phyloP scores from a whole-genome alignment of 441 rosid genomes.

The Kokia cookei region DNA sequence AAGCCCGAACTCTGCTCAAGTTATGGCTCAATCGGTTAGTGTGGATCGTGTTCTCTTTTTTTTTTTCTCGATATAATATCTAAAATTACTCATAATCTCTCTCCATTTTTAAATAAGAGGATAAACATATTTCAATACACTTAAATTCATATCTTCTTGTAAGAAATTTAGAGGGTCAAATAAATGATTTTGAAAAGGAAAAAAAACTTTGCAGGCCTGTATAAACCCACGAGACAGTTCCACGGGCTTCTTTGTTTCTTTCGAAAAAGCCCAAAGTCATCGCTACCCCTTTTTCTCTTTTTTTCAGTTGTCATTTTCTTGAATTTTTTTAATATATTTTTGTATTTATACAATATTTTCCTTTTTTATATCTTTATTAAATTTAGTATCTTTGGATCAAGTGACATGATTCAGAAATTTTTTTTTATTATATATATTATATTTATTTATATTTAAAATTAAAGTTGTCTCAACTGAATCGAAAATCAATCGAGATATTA shows the following conservation, averaged over 20 bases:
- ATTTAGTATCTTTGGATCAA: no score
- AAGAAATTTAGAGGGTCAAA: no score
- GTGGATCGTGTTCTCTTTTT: accelerated
- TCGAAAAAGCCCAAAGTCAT: slow-evolving; percentile 20
- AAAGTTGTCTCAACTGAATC: no score
- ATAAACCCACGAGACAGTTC: slow-evolving; percentile 18
- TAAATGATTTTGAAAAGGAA: neutral
- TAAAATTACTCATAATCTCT: accelerated
- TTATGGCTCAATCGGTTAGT: no score
- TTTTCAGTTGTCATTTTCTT: slow-evolving; percentile 23
- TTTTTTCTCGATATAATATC: accelerated
- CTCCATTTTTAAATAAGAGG: accelerated
- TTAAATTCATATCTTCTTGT: no score
- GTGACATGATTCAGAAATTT: no score
- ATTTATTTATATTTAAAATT: no score
- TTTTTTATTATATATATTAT: no score
- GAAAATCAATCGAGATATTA: no score
- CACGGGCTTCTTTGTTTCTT: slow-evolving; percentile 33
- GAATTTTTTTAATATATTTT: neutral
- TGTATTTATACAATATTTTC: neutral
- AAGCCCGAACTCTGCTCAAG: no score
- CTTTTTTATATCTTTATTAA: neutral
- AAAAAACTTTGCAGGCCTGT: slow-evolving; percentile 12
- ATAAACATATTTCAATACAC: no score
- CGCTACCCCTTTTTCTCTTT: neutral